Evolutionary conservation across 1,284 basidiomycete species (phyloP), one percentile per base, ranked within the genome.

Genomic region (Rhodotorula sp.): DNA sequence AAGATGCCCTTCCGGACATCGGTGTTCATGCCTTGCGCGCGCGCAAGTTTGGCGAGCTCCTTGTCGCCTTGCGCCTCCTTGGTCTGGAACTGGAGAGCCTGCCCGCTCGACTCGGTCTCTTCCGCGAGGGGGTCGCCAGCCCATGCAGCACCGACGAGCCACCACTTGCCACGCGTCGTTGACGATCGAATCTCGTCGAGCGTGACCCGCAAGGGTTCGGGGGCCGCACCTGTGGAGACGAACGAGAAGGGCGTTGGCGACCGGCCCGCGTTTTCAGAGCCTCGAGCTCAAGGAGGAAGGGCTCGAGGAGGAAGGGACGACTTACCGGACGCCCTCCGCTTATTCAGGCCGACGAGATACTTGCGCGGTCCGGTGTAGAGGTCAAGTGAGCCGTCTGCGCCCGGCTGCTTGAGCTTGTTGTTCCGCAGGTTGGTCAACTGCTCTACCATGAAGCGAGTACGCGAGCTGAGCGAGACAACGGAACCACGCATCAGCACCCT

Each of bases 141-240:
- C 96, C 96, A 99, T 1, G 92, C 96, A 0, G 96, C 93, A 39
- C 96, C 97, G 51, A 98, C 92, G 3, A 98, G 85, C 97, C 97
- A 99, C 97, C 97, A 99, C 83, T 96, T 97, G 3, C 97, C 97
- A 79, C 89, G 91, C 46, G 87, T 90, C 68, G 92, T 89, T 0
- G 93, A 91, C 1, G 89, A 87, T 70, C 88, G 89, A 16, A 99
- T 85, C 81, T 99, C 96, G n/a, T 87, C 84, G 29, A 98, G 84
- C 0, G 89, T 88, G 1, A 95, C 88, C 2, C 92, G 89, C 14
- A 97, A 85, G 0, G 93, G 89, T 67, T 97, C 94, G 75, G 92
- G 88, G 12, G 66, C 70, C 10, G 71, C 71, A 20, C 68, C 73
- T 76, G 64, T 8, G 8, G 4, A 34, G 6, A 43, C 39, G 2